These are phyloP conservation scores for Podochytrium sp. DNA, from an alignment of 192 early-diverging fungal species.

Conservation along the genomic window DNA sequence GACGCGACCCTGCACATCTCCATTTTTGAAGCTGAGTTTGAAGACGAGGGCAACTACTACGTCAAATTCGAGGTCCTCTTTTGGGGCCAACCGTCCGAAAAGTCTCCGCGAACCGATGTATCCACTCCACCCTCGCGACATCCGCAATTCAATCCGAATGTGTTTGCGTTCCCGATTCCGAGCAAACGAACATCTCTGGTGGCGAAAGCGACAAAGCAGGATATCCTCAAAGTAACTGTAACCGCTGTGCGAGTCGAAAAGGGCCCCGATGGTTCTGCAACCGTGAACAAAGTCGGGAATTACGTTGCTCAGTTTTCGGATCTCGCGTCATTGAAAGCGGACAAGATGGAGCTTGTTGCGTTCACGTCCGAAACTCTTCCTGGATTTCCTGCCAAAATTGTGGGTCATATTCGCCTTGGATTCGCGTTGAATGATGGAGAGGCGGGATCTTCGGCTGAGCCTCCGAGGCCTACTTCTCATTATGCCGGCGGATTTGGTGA, in stretches of 20 bases:
- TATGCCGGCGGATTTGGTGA: no score
- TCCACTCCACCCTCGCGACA: conserved; percentile 20
- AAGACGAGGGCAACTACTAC: conserved; percentile 29
- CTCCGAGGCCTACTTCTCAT: no score
- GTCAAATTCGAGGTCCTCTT: conserved; percentile 10
- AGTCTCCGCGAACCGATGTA: conserved; percentile 11
- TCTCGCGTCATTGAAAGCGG: not conserved
- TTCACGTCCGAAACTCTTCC: not conserved
- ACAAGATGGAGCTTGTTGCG: not conserved
- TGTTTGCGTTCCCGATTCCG: conserved; percentile 10
- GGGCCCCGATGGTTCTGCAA: not conserved
- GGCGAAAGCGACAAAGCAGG: not conserved
- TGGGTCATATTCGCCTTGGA: conserved; percentile 1
- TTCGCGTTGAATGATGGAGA: not conserved
- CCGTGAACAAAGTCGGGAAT: conserved; percentile 1
- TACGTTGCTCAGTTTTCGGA: not conserved
- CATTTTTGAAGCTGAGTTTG: conserved; percentile 24
- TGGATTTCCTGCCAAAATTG: conserved; percentile 4
- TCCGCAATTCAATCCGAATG: conserved; percentile 9
- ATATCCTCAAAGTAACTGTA: not conserved
- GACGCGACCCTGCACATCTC: not conserved
- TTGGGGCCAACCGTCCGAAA: not conserved
- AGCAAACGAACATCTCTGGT: not conserved
- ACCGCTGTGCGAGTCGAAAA: conserved; percentile 13
- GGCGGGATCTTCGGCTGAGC: no score